Evolutionary conservation across 345 rosid genomes (phyloP), one percentile per base, ranked within the genome.

Genomic region (Populus nigra): DNA sequence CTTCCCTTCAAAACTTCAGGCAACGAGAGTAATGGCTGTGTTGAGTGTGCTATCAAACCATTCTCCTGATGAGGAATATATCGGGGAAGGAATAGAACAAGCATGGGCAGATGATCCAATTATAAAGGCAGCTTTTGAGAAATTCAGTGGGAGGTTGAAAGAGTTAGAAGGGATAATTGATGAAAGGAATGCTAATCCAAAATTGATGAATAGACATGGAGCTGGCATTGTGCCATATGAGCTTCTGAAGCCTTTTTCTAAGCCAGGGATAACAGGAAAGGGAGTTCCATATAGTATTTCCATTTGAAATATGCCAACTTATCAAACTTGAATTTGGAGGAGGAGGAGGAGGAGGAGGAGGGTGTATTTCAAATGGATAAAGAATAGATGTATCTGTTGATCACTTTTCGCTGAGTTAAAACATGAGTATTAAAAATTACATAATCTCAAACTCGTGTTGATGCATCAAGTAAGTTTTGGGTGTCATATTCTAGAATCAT

Each of bases 1-100:
- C 41, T 87, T 86, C 73, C 90, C 90, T 27, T 81, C 92, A 1
- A 82, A 84, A 75, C 38, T 84, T 22, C 91, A 90, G 65, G 91
- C 93, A 10, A 76, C 88, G 0, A 81, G 70, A 29, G 79, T 82
- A 1, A 70, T 78, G 81, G 81, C 82, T 5, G 82, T 74, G 2
- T 16, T 77, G 9, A 39, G 63, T 12, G 81, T 81, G 39, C 27
- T 81, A 25, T 77, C 84, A 1, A 63, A 50, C 5, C 84, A 81
- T 61, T 77, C 84, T 20, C 84, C 84, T 25, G 84, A 81, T 25
- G 84, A 81, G 71, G 81, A 81, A 62, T 81, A 81, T 15, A 20
- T 81, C 0, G 84, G 84, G 1, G 78, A 77, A 68, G 17, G 35
- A 15, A 77, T 77, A 20, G 84, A 81, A 45, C 65, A 74, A 25